A percentile compares a stretch with the other conserved stretches of the same genome.
These are phyloP conservation scores for Linum lewisii DNA, from an alignment of 345 rosid species.

Conservation along the genomic window DNA sequence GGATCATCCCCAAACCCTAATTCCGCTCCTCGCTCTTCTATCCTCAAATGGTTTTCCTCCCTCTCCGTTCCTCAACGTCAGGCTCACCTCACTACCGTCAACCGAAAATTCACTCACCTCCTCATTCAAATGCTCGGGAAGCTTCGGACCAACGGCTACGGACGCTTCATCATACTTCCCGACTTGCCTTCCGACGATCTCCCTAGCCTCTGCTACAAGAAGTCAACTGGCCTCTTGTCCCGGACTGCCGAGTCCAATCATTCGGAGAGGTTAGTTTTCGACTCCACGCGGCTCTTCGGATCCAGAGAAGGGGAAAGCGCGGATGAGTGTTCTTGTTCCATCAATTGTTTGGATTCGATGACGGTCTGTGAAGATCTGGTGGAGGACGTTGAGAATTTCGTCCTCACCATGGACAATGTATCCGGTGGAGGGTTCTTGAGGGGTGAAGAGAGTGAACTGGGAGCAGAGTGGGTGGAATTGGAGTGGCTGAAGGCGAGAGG, in stretches of 20 bases:
- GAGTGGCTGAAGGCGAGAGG: constrained; percentile 85
- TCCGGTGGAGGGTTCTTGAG: constrained; percentile 65
- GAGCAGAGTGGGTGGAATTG: constrained; percentile 73
- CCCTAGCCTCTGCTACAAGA: constrained; percentile 68
- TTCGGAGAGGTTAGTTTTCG: constrained; percentile 40
- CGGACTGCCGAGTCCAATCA: constrained; percentile 51
- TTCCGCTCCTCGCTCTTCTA: constrained; percentile 40
- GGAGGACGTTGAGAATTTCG: constrained; percentile 49
- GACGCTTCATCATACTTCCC: constrained; percentile 74
- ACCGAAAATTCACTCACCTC: constrained; percentile 49
- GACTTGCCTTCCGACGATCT: constrained; percentile 62
- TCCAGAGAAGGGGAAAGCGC: constrained; percentile 56
- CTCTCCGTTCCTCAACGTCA: constrained; percentile 71
- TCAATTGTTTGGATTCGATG: constrained; percentile 44
- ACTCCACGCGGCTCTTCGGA: constrained; percentile 51
- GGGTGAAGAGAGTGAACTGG: constrained; percentile 65
- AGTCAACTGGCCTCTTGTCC: constrained; percentile 62
- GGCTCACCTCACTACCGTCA: constrained; percentile 58
- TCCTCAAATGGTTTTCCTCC: constrained; percentile 80
- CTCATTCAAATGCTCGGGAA: constrained; percentile 66
- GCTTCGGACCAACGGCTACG: constrained; percentile 45
- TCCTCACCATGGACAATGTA: constrained; percentile 53
- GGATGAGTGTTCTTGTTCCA: constrained; percentile 43
- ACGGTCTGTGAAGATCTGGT: constrained; percentile 54
- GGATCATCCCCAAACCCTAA: constrained; percentile 24